Evolutionary conservation across 768 basidiomycete genomes (phyloP).

Genomic region (Termitomyces sp.): DNA sequence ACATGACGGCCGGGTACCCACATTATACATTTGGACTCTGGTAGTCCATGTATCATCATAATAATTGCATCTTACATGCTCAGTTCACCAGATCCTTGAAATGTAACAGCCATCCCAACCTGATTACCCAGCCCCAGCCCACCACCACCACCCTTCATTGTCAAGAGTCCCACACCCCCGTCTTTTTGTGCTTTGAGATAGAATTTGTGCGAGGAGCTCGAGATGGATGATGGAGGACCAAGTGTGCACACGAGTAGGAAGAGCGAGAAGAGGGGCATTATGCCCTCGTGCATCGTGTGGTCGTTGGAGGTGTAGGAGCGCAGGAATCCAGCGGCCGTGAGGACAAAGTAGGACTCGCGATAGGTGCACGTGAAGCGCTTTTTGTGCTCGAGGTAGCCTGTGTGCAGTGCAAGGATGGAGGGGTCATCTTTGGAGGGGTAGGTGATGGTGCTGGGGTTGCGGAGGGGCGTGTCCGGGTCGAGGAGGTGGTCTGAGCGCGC

Average conservation of each 20-base stretch:
- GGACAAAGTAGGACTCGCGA: slow-evolving; percentile 84
- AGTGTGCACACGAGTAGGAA: slow-evolving; percentile 96
- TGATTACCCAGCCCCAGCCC: too few species aligned
- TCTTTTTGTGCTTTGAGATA: slow-evolving; percentile 93
- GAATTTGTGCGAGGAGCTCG: slow-evolving; percentile 85
- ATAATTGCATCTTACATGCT: slow-evolving; percentile 1
- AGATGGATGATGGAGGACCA: slow-evolving; percentile 78
- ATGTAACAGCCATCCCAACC: too few species aligned
- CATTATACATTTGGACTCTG: too few species aligned
- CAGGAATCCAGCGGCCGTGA: slow-evolving; percentile 94
- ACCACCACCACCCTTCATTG: too few species aligned
- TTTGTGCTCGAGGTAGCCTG: slow-evolving; percentile 91
- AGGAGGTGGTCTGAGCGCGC: slow-evolving; percentile 92
- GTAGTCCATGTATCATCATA: not conserved
- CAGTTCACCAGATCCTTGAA: too few species aligned
- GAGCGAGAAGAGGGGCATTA: slow-evolving; percentile 73
- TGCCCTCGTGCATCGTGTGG: slow-evolving; percentile 47
- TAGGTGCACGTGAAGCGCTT: slow-evolving; percentile 90
- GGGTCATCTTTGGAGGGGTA: slow-evolving; percentile 94
- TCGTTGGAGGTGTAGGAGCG: slow-evolving; percentile 86
- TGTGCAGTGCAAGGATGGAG: slow-evolving; percentile 80
- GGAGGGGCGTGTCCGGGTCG: slow-evolving; percentile 93
- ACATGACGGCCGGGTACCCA: slow-evolving; percentile 9
- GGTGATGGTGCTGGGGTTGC: slow-evolving; percentile 70
- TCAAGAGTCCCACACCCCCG: too few species aligned